Base-by-base conservation (phyloP, 441 rosid genomes). In the Bocquillonia castaneifolia region DNA sequence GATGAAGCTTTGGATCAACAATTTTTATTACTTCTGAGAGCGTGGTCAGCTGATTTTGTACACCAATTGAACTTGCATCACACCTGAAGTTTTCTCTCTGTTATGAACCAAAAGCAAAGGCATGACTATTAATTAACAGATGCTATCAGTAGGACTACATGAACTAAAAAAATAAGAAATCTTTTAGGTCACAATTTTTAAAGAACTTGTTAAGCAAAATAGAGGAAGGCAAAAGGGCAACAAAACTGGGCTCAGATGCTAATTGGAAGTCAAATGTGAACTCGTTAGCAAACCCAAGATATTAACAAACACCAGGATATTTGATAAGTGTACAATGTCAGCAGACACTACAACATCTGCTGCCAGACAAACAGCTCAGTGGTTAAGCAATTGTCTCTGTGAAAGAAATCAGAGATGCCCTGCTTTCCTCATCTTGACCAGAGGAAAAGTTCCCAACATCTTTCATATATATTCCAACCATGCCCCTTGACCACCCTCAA, bases 31-130 rank as follows among this genome's bases (percentile, higher is more conserved):
- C 82, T 74, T 91, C 87, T 58, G 99, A 86, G 66, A 93, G 95
- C 50, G 82, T 80, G 66, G 79, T 76, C 10, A 93, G 89, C 84
- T 93, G 99, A 57, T 92, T 74, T 77, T 93, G 96, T 69, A 91
- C 97, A 40, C 99, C 97, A 45, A 93, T 85, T 51, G 96, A 86
- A 72, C 73, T 86, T 32, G 89, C 60, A 10, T 77, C 83, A 80
- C 80, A 74, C 82, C 89, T 88, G 74, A 93, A 91, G 78, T 93
- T 93, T 77, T 89, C 96, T 77, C 95, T 86, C 99, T 93, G 86
- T 72, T 65, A 67, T 45, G 58, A 76, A 75, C 70, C 68, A 68
- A 51, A 56, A 74, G 44, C 50, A 48, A 60, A 47, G 25, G 29
- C 1, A 23, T 61, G 47, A 70, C 55, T 58, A 40, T 40, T 51